Base-by-base conservation (phyloP, 495 filamentous ascomycete genomes). In the Acidomyces sp. region DNA sequence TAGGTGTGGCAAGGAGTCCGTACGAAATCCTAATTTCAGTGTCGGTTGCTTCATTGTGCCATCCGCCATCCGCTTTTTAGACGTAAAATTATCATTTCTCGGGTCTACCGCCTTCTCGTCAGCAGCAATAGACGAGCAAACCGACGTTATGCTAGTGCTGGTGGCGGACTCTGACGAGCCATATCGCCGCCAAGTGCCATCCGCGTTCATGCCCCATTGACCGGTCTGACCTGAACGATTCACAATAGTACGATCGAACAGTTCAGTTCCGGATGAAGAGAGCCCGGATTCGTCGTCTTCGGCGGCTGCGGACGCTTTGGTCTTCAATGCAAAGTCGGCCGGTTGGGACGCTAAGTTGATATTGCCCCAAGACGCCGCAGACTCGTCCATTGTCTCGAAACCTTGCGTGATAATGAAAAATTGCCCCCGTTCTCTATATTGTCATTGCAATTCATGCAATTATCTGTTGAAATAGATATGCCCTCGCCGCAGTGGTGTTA, bases 101-200 rank as follows among this genome's bases (percentile, higher is more conserved):
- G 5, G 30, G 19, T 39, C 26, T 29, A 18, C 13, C 3, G 16
- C 21, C n/a, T 17, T 25, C 18, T 46, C 48, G 22, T 46, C 43
- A 19, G 43, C 38, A 10, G 21, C 33, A 12, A 47, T 22, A 20
- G 48, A 46, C 15, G 48, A 43, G 21, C n/a, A 27, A 12, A 47
- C 41, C 3, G 48, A 52, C 3, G 48, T 46, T 7, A 52, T 34
- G 13, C 15, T 39, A 22, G 48, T 52, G 43, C 48, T 52, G 43
- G 48, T 52, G 48, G 48, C 48, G 48, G 48, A 52, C 12, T 47
- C 48, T 5, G 39, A 39, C 10, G 48, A 47, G 37, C 48, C 48
- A 41, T 47, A 30, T 37, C 48, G 31, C 2, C 30, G 46, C 48
- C 43, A 47, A 22, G 17, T 37, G 18, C 43, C 48, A 38, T 47